A percentile compares a stretch with the other conserved stretches of the same genome.
Conservation (phyloP, 164 flowering plant species). For the Umbilicus rupestris region DNA sequence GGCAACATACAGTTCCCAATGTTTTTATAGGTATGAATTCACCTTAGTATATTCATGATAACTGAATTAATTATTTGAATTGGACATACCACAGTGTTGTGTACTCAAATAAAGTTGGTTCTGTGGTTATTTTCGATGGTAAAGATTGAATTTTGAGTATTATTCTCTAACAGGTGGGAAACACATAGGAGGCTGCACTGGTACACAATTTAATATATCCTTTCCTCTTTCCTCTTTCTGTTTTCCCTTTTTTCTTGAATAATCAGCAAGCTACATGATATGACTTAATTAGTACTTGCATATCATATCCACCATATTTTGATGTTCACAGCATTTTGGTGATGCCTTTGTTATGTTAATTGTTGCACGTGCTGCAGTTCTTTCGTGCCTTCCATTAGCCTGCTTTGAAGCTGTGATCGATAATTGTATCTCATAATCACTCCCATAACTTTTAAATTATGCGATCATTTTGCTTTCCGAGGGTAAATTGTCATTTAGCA, state of each 20-base stretch:
- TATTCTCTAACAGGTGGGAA: conserved; percentile 52
- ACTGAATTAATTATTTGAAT: background rate
- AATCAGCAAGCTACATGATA: background rate
- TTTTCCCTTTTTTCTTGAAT: background rate
- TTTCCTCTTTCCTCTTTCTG: background rate
- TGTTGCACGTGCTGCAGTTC: background rate
- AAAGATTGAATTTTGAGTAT: conserved; percentile 5
- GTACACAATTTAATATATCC: conserved; percentile 23
- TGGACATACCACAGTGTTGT: background rate
- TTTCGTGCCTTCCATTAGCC: background rate
- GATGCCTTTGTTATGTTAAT: background rate
- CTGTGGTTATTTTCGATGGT: background rate
- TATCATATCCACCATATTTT: background rate
- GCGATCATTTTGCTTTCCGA: background rate
- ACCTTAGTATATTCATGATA: conserved; percentile 5
- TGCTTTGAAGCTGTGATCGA: background rate
- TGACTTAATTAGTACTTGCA: background rate
- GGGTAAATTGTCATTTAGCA: background rate
- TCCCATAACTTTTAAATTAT: background rate
- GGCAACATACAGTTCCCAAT: conserved; percentile 92
- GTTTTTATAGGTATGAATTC: conserved; percentile 69
- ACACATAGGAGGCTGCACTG: conserved; percentile 91
- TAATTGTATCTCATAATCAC: background rate
- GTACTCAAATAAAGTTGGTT: background rate
- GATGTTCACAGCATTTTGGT: background rate